Percentiles rank a stretch among this genome's conserved stretches.
These are phyloP conservation scores for Candida pseudoglaebosa DNA, from an alignment of 805 yeast species.

Conservation along the genomic window DNA sequence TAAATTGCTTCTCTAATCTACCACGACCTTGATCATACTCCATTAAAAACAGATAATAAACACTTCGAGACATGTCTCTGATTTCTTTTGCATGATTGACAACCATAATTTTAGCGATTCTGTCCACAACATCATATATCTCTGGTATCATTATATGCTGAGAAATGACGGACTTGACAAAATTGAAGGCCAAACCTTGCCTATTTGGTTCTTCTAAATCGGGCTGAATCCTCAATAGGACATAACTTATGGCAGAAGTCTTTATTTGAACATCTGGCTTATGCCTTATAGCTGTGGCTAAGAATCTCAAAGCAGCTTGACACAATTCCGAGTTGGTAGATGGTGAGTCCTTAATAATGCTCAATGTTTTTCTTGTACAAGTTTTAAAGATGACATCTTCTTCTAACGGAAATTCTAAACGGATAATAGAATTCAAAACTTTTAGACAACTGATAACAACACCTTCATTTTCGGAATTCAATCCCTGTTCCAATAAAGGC, in stretches of 20 bases:
- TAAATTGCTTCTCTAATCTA: constrained; percentile 76
- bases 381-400: constrained; percentile 49
- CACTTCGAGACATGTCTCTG: constrained; percentile 78
- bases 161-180: constrained; percentile 71
- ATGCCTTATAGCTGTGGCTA: constrained; percentile 69
- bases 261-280: constrained; percentile 62
- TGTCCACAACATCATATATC: constrained; percentile 83
- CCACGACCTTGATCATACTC: constrained; percentile 93
- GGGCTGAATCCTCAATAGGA: constrained; percentile 70
- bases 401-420: constrained; percentile 58
- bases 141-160: constrained; percentile 79
- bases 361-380: constrained; percentile 58
- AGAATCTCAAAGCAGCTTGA: constrained; percentile 71
- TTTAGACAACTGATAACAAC: constrained; percentile 67
- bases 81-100: constrained; percentile 82
- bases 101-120: constrained; percentile 78
- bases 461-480: constrained; percentile 69
- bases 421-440: constrained; percentile 55
- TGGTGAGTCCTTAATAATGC: constrained; percentile 70
- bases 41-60: constrained; percentile 81
- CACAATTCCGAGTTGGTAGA: constrained; percentile 73
- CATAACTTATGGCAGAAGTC: constrained; percentile 66
- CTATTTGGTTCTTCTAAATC: constrained; percentile 87
- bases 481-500: constrained; percentile 61
- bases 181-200: constrained; percentile 85